These are phyloP conservation scores for Boletus semigastroideus DNA, from an alignment of 1,284 basidiomycete species.

Conservation along the genomic window DNA sequence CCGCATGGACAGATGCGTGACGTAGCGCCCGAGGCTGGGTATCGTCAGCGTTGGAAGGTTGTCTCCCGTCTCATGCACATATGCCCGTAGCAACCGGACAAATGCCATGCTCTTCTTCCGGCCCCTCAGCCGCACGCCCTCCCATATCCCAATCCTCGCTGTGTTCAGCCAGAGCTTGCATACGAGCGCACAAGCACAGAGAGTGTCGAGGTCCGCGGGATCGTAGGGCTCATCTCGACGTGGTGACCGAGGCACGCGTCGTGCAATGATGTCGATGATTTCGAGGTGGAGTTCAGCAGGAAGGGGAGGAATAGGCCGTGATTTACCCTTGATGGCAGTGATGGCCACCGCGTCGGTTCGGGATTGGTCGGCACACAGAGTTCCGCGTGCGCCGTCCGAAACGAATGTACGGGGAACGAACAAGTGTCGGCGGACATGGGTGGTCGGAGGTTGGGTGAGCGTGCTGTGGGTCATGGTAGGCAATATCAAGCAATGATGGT, in stretches of 20 bases:
- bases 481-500: conserved; percentile 5
- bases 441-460: conserved; percentile 8
- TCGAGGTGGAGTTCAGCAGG: conserved; percentile 33
- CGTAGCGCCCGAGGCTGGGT: conserved; percentile 25
- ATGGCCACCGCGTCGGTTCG: not conserved
- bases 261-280: conserved; percentile 28
- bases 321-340: conserved; percentile 5
- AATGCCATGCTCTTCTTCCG: conserved; percentile 22
- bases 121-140: conserved; percentile 18
- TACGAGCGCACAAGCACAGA: conserved; percentile 35
- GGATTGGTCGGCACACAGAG: not conserved
- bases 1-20: conserved; percentile 27
- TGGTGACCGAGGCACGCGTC: conserved; percentile 12
- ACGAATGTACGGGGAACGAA: not conserved
- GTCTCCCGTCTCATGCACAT: conserved; percentile 3
- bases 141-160: conserved; percentile 33
- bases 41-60: conserved; percentile 9
- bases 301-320: conserved; percentile 16
- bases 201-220: conserved; percentile 25
- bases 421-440: conserved; percentile 3
- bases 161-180: conserved; percentile 34
- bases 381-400: conserved; percentile 1
- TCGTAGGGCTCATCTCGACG: conserved; percentile 13
- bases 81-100: conserved; percentile 19
- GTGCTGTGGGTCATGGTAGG: conserved; percentile 17